Base-by-base conservation (phyloP, 2,329 filamentous ascomycete species). In the Metarhizium humberi region DNA sequence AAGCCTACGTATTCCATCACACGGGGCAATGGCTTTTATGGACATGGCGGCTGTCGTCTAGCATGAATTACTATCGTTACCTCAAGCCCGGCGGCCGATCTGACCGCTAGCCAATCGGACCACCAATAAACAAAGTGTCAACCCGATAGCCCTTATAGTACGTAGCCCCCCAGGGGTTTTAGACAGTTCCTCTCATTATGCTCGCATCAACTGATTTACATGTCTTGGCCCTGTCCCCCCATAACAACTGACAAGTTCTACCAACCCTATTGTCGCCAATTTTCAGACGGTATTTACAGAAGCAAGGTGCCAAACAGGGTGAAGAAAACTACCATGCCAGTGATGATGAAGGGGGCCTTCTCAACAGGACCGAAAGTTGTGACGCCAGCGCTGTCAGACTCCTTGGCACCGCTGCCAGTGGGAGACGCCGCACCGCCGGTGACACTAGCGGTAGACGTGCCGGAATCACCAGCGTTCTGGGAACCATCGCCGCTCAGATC, bases 401-500 rank as follows among this genome's bases (percentile, higher is more conserved):
- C 60, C 20, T 56, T 57, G 50, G 52, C 56, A 32, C 54, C 57
- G 25, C 52, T 58, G 32, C 32, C 32, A n/a, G 64, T 69, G 51
- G 63, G 63, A 20, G 64, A 69, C 45, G 67, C 61, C 51, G 67
- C 56, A 30, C 69, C 70, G 40, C 62, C 59, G 34, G 69, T 71
- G 52, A 65, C 65, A 59, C 72, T 72, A 55, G 69, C 71, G 16
- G 76, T 77, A 43, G 77, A 76, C 18, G 74, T 75, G 48, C 76
- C 73, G 54, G 73, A 71, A 63, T 71, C 73, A 6, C 69, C 72
- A 11, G 75, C 73, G 51, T 77, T 73, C 70, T 83, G 80, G 25
- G 80, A 84, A 29, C 80, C 80, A 20, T 66, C 62, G 6, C 79
- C 79, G 3, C 67, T 68, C 16, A 83, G 73, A 2, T 68, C 69